Percentiles rank a stretch among this genome's conserved stretches.
These are phyloP conservation scores for Trichophyton schoenleinii DNA, from an alignment of 2,329 filamentous ascomycete species.

Conservation along the genomic window DNA sequence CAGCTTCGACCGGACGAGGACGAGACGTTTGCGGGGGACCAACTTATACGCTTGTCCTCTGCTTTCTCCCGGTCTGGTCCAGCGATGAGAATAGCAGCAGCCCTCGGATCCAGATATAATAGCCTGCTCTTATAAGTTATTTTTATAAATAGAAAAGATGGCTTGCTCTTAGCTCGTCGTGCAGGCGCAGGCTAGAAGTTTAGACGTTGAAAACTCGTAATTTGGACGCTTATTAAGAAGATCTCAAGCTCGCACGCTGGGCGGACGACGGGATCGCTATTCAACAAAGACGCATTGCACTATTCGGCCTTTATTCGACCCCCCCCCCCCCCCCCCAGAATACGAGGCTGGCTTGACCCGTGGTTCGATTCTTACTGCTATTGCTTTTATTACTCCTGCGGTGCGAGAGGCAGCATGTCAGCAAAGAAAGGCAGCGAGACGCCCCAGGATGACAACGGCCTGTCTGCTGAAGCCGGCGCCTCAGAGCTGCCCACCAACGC, in stretches of 20 bases:
- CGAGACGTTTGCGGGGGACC: neutral
- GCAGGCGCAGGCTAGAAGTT: neutral
- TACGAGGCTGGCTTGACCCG: neutral
- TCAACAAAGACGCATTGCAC: neutral
- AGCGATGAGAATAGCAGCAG: neutral
- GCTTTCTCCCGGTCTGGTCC: neutral
- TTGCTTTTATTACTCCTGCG: neutral
- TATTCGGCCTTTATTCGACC: too few species aligned
- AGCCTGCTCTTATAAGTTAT: neutral
- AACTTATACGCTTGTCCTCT: neutral
- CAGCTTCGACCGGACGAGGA: neutral
- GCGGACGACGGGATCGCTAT: too few species aligned
- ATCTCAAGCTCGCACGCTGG: too few species aligned
- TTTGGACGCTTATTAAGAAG: neutral
- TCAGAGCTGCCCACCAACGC: constrained; percentile 31
- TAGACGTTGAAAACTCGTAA: neutral
- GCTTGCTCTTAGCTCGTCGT: neutral
- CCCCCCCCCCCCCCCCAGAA: neutral
- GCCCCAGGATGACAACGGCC: neutral
- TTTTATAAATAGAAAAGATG: neutral
- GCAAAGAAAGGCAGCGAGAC: neutral
- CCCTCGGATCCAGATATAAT: neutral
- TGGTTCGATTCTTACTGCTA: neutral
- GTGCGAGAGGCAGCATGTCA: neutral
- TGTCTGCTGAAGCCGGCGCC: constrained; percentile 26